Evolutionary conservation across 345 rosid species (phyloP).

Genomic region (Linum usitatissimum): DNA sequence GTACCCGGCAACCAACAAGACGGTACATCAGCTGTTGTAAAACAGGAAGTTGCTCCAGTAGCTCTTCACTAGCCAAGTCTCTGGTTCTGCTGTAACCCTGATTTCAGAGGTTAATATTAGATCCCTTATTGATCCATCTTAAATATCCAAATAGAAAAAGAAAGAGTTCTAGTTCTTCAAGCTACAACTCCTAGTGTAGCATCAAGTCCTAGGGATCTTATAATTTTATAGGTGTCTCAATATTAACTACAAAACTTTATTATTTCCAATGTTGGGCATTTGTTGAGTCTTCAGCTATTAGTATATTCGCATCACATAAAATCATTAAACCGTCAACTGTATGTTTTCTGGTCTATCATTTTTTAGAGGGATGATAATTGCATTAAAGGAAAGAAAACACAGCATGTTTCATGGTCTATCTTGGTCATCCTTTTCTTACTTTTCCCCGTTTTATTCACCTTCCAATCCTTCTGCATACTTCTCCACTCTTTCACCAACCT

Average conservation of each 20-base stretch:
- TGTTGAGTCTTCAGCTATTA: neutral
- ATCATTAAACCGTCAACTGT: neutral
- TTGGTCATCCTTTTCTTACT: neutral
- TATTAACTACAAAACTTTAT: neutral
- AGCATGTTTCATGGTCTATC: neutral
- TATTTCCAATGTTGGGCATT: neutral
- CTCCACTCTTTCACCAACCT: neutral
- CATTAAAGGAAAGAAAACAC: too few relatives aligned
- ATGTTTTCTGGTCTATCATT: neutral
- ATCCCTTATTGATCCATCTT: neutral
- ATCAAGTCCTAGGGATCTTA: neutral
- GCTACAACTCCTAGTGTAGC: neutral
- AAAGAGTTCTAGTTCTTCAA: neutral
- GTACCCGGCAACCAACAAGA: constrained; percentile 92
- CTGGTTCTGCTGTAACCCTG: constrained; percentile 93
- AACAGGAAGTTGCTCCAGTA: constrained; percentile 85
- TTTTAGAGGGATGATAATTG: too few relatives aligned
- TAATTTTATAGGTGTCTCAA: neutral
- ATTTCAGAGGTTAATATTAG: constrained; percentile 7
- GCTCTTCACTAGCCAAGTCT: constrained; percentile 70
- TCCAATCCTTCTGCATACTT: neutral
- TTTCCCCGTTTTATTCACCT: neutral
- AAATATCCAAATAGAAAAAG: neutral
- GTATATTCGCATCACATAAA: neutral
- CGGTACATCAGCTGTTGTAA: constrained; percentile 83